A percentile compares a stretch with the other conserved stretches of the same genome.
Conservation (phyloP, 768 basidiomycete species). For the Boletus vermiculosoides region DNA sequence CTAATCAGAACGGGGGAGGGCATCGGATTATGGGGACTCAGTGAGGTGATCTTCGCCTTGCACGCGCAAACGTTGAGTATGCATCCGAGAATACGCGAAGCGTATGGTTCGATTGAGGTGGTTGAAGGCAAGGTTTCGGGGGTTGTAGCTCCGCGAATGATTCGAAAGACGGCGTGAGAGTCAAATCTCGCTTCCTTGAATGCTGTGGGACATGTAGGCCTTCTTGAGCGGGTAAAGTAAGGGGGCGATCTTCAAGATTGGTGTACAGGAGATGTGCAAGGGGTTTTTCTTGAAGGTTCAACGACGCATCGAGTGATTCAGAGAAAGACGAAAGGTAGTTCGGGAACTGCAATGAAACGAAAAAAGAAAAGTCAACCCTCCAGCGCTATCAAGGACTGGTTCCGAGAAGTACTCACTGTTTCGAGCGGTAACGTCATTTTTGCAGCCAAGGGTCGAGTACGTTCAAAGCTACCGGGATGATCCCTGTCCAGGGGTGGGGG, state of each 20-base stretch:
- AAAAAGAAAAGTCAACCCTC: not conserved
- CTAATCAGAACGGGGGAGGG: not conserved
- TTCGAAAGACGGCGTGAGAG: conserved; percentile 6
- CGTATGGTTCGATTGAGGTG: conserved; percentile 16
- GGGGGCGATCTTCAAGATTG: conserved; percentile 17
- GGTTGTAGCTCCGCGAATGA: not conserved
- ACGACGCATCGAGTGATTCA: conserved; percentile 9
- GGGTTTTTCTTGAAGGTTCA: conserved; percentile 8
- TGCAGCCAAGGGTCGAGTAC: conserved; percentile 16
- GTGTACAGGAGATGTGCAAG: conserved; percentile 17
- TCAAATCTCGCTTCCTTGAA: conserved; percentile 15
- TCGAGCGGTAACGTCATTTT: conserved; percentile 19
- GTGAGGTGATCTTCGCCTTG: conserved; percentile 13
- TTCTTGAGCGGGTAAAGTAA: conserved; percentile 15
- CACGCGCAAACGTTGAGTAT: conserved; percentile 19
- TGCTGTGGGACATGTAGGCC: conserved; percentile 2
- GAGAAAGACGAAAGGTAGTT: conserved; percentile 3
- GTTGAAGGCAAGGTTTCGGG: conserved; percentile 4
- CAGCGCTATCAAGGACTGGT: not conserved
- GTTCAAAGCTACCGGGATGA: conserved; percentile 10
- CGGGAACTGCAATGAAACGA: conserved; percentile 4
- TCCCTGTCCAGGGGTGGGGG: not conserved
- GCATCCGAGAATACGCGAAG: conserved; percentile 30
- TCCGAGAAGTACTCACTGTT: conserved; percentile 8
- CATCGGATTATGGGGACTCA: not conserved